Conservation (phyloP, 2,329 filamentous ascomycete species). For the Venturia effusa region DNA sequence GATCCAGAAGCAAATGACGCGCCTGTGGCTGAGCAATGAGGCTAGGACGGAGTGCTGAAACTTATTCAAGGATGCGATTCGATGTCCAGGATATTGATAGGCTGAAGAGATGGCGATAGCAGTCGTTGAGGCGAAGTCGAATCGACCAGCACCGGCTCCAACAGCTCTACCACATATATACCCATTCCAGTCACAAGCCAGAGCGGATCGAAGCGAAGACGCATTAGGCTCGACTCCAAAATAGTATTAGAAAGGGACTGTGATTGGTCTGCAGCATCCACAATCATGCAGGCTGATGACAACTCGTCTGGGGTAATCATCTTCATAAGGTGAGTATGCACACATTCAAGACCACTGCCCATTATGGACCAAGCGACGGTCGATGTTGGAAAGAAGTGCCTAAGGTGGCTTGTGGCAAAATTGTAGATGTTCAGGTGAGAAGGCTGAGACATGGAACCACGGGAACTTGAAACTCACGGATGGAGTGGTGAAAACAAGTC, state of each 20-base stretch:
- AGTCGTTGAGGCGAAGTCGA: neutral
- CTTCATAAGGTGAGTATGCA: too few relatives aligned
- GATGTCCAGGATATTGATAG: neutral
- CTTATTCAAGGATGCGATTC: neutral
- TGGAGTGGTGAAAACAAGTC: too few relatives aligned
- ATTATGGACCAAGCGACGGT: too few relatives aligned
- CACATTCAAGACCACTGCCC: neutral
- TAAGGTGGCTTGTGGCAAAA: too few relatives aligned
- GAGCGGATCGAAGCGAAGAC: neutral
- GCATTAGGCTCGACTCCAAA: neutral
- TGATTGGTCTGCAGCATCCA: neutral
- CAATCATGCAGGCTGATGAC: neutral
- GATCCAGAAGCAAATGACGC: neutral
- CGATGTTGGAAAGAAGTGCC: neutral
- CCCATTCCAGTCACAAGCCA: neutral
- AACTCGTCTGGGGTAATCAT: neutral
- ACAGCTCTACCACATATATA: neutral
- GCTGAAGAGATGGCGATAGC: neutral
- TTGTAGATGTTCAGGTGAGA: too few relatives aligned
- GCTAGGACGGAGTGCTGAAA: neutral
- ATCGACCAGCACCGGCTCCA: neutral
- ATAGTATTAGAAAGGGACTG: too few relatives aligned
- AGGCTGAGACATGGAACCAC: too few relatives aligned
- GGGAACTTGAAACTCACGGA: too few relatives aligned
- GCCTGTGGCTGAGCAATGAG: neutral